Percentiles rank a stretch among this genome's conserved stretches.
These are phyloP conservation scores for Microascus cirrosus DNA, from an alignment of 2,329 filamentous ascomycete species.

Conservation along the genomic window DNA sequence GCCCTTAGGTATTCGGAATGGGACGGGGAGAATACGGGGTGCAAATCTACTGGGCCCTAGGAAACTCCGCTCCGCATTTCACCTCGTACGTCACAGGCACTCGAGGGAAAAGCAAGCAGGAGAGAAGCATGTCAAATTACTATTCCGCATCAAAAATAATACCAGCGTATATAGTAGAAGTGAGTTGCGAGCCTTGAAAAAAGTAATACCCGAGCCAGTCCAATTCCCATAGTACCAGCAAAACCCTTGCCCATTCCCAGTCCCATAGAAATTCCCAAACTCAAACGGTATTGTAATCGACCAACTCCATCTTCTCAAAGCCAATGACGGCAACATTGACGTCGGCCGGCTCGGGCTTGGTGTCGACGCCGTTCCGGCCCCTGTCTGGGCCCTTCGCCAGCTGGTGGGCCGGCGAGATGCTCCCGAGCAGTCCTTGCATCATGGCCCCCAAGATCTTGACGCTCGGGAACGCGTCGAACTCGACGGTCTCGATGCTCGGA, in stretches of 20 bases:
- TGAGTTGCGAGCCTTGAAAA: background rate
- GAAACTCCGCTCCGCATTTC: background rate
- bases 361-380: constrained; percentile 47
- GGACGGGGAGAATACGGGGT: too few species aligned
- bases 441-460: constrained; percentile 56
- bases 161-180: background rate
- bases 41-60: too few species aligned
- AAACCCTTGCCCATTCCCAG: background rate
- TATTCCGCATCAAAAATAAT: background rate
- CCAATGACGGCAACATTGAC: background rate
- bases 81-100: too few species aligned
- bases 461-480: constrained; percentile 59
- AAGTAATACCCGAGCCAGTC: background rate
- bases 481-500: constrained; percentile 43
- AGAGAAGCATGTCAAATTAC: background rate
- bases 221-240: background rate
- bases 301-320: constrained; percentile 1
- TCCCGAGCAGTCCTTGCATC: constrained; percentile 47
- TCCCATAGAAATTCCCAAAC: background rate
- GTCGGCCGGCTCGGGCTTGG: constrained; percentile 2
- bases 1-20: too few species aligned
- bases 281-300: background rate
- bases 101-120: background rate
- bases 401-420: constrained; percentile 34
- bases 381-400: constrained; percentile 59